These are phyloP conservation scores for Nyctanthes arbortristis DNA, from an alignment of 257 asterid genomes.

Conservation along the genomic window DNA sequence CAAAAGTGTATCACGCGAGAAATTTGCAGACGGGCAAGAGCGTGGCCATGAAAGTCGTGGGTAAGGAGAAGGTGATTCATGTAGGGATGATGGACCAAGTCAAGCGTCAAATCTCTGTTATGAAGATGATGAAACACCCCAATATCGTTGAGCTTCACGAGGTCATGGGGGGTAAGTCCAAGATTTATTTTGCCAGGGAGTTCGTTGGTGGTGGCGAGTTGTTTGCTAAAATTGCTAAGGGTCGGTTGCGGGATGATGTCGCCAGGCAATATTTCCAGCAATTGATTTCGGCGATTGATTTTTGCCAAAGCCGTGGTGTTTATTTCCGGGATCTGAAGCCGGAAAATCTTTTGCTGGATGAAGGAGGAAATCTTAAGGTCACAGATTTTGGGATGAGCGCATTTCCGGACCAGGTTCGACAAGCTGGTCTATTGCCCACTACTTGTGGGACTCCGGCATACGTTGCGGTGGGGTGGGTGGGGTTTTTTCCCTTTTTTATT, in stretches of 20 bases:
- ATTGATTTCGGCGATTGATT: too few relatives aligned
- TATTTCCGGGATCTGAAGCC: conserved; percentile 46
- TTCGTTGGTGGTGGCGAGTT: conserved; percentile 50
- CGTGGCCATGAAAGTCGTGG: conserved; percentile 54
- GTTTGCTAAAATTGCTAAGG: conserved; percentile 40
- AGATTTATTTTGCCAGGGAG: conserved; percentile 58
- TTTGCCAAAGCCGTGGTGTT: too few relatives aligned
- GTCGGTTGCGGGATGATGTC: too few relatives aligned
- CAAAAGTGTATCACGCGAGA: conserved; percentile 45
- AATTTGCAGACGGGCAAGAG: conserved; percentile 38
- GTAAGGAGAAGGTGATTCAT: too few relatives aligned
- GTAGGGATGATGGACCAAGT: conserved; percentile 56
- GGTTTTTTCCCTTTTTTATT: too few relatives aligned
- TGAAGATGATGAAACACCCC: conserved; percentile 62
- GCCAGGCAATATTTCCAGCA: conserved; percentile 50
- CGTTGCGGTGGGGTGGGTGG: too few relatives aligned
- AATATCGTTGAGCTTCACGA: conserved; percentile 49
- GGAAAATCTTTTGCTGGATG: conserved; percentile 40
- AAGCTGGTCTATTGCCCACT: conserved; percentile 43
- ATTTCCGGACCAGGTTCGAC: conserved; percentile 39
- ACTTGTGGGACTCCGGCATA: conserved; percentile 51
- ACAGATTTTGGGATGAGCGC: too few relatives aligned
- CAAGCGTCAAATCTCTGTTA: conserved; percentile 48
- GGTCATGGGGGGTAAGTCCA: conserved; percentile 56
- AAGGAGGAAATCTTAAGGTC: conserved; percentile 42